Conservation (phyloP, 2,329 filamentous ascomycete genomes). For the Verticillium dahliae region DNA sequence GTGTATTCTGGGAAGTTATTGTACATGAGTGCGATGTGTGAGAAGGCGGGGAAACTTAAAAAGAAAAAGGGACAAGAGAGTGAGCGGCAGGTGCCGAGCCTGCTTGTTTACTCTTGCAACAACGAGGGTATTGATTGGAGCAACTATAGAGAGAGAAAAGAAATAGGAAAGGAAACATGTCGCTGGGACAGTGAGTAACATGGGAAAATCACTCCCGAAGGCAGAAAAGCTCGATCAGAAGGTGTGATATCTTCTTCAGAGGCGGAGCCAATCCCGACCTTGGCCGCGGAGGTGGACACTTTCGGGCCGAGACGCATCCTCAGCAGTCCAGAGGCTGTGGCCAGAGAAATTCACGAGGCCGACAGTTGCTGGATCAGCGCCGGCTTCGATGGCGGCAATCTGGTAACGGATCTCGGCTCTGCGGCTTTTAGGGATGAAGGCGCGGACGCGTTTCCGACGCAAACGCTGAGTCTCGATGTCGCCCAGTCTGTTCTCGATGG, state of each 20-base stretch:
- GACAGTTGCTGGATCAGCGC: slow-evolving; percentile 8
- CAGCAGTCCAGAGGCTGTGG: slow-evolving; percentile 6
- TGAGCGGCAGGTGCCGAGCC: neutral
- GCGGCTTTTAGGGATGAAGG: slow-evolving; percentile 2
- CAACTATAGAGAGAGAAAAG: neutral
- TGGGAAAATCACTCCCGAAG: neutral
- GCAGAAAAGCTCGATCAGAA: neutral
- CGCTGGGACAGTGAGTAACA: no score
- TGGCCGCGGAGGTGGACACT: neutral
- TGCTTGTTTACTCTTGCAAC: neutral
- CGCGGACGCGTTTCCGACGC: slow-evolving; percentile 6
- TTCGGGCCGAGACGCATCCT: neutral
- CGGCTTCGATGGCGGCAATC: slow-evolving; percentile 18
- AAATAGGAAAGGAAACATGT: neutral
- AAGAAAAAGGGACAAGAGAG: neutral
- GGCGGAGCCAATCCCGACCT: neutral
- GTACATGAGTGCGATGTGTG: neutral
- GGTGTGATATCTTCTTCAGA: neutral
- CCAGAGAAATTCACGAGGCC: slow-evolving; percentile 5
- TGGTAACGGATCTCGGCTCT: slow-evolving; percentile 17
- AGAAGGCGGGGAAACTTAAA: neutral
- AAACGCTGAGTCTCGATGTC: slow-evolving; percentile 4
- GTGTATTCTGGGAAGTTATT: neutral
- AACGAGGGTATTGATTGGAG: neutral
- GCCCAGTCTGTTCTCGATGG: neutral